These are phyloP conservation scores for Aspergillus persii DNA, from an alignment of 2,329 filamentous ascomycete genomes.

Conservation along the genomic window DNA sequence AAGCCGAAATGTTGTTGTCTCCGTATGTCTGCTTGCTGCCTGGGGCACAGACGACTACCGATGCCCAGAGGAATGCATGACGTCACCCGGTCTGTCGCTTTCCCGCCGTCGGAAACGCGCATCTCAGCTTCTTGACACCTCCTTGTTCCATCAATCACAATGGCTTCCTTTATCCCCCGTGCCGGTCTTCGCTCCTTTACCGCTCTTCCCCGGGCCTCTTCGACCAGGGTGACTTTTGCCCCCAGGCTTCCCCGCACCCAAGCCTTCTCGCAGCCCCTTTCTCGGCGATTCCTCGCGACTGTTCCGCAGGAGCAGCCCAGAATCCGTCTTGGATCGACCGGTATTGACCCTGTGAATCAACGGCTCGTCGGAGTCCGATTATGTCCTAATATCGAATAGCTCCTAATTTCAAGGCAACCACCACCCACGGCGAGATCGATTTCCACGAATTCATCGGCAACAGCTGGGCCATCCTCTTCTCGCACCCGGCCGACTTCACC, in stretches of 20 bases:
- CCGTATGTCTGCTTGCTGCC: not conserved
- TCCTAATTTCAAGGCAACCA: conserved; percentile 68
- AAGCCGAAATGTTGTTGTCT: not conserved
- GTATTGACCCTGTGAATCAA: conserved; percentile 16
- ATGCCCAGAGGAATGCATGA: not conserved
- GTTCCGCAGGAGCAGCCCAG: conserved; percentile 33
- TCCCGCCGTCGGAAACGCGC: too few species aligned
- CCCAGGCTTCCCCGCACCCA: conserved; percentile 18
- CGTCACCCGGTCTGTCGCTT: too few species aligned
- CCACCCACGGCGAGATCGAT: conserved; percentile 64
- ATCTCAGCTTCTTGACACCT: too few species aligned
- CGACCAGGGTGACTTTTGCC: conserved; percentile 10
- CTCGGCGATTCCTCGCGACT: conserved; percentile 29
- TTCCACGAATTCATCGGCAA: conserved; percentile 72
- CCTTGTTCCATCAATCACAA: conserved; percentile 10
- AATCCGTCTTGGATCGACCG: conserved; percentile 36
- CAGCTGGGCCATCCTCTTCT: conserved; percentile 70
- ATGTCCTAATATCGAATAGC: conserved; percentile 35
- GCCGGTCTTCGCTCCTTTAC: conserved; percentile 25
- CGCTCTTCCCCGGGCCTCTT: conserved; percentile 21
- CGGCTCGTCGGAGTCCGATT: not conserved
- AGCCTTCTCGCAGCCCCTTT: conserved; percentile 25
- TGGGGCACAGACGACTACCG: not conserved
- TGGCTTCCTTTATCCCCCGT: conserved; percentile 30
- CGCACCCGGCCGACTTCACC: conserved; percentile 77